Conservation (phyloP, 2,329 filamentous ascomycete species). For the Sarocladium oryzae region DNA sequence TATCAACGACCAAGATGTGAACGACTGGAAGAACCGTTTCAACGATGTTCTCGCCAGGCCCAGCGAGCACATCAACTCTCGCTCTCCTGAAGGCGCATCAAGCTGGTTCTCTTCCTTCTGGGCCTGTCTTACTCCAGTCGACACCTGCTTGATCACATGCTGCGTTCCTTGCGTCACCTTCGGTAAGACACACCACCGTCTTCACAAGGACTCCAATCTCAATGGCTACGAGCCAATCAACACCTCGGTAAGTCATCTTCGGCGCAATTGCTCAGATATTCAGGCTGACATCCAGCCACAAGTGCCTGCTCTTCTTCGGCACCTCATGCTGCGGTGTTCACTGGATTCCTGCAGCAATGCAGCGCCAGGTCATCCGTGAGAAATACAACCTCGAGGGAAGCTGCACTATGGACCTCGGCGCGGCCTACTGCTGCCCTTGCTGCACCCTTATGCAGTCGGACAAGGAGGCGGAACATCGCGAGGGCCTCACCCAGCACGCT, state of each 20-base stretch:
- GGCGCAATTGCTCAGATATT: neutral
- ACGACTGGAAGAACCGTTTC: constrained; percentile 37
- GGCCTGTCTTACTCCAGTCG: constrained; percentile 37
- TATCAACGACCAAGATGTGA: constrained; percentile 35
- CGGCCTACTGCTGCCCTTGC: constrained; percentile 38
- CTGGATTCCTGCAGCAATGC: constrained; percentile 37
- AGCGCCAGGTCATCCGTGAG: constrained; percentile 37
- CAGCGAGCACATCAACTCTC: constrained; percentile 35
- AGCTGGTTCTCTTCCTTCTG: constrained; percentile 36
- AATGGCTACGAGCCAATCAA: constrained; percentile 40
- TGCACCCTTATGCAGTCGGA: constrained; percentile 40
- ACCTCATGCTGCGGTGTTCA: constrained; percentile 32
- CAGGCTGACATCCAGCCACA: neutral
- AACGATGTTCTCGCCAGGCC: constrained; percentile 37
- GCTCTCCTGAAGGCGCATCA: constrained; percentile 29
- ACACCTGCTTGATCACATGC: constrained; percentile 37
- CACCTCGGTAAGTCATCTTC: constrained; percentile 31
- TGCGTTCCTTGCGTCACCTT: constrained; percentile 42
- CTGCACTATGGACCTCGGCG: constrained; percentile 34
- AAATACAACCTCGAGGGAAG: constrained; percentile 39
- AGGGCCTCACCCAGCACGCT: constrained; percentile 14
- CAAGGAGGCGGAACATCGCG: constrained; percentile 37
- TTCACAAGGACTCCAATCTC: constrained; percentile 32
- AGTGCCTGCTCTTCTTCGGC: constrained; percentile 39
- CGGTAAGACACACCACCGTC: constrained; percentile 40